phyloP scores from a whole-genome alignment of 495 filamentous ascomycete genomes.

The Neurospora sp. region DNA sequence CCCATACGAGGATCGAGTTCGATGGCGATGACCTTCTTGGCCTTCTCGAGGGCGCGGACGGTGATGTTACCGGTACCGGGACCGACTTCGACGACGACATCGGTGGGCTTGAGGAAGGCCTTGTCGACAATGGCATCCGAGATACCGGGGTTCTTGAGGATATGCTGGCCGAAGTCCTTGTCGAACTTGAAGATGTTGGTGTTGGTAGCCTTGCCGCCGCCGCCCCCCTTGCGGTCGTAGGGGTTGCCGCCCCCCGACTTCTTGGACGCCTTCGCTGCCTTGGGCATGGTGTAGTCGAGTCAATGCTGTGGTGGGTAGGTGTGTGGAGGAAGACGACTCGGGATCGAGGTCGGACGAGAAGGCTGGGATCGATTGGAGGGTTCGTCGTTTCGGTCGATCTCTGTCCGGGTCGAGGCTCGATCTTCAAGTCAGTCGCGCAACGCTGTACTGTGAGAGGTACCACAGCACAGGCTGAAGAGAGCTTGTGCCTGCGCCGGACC shows the following conservation, averaged over 20 bases:
- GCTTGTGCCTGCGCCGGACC: neutral
- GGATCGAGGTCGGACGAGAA: neutral
- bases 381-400: neutral
- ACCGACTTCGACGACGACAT: slow-evolving; percentile 46
- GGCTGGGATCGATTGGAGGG: neutral
- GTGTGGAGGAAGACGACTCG: neutral
- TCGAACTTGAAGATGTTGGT: slow-evolving; percentile 75
- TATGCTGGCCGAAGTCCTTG: slow-evolving; percentile 64
- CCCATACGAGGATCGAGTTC: slow-evolving; percentile 97
- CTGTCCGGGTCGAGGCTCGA: neutral
- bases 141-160: slow-evolving; percentile 91
- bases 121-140: slow-evolving; percentile 78
- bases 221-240: slow-evolving; percentile 39
- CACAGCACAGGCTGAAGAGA: neutral
- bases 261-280: slow-evolving; percentile 47
- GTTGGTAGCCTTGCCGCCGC: slow-evolving; percentile 36
- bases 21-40: slow-evolving; percentile 74
- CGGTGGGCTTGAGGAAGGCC: slow-evolving; percentile 79
- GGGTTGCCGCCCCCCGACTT: slow-evolving; percentile 46
- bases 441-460: neutral
- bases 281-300: slow-evolving; percentile 37
- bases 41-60: slow-evolving; percentile 75
- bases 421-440: neutral
- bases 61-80: slow-evolving; percentile 49
- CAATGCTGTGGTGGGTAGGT: neutral